Base-by-base conservation (phyloP, 441 rosid species). In the Breynia disticha region DNA sequence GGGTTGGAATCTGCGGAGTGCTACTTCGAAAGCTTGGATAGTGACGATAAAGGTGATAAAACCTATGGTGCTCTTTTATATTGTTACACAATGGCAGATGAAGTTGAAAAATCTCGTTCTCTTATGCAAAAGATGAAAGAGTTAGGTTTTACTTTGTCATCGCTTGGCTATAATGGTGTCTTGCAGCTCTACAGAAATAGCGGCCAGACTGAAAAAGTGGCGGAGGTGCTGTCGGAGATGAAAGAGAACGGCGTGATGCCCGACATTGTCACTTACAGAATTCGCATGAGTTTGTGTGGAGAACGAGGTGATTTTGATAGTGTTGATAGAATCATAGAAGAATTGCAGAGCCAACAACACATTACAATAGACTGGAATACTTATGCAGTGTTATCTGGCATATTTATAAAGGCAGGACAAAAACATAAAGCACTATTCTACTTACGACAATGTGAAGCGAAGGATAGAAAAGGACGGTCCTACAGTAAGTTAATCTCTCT, bases 31-130 rank as follows among this genome's bases (percentile, higher is more conserved):
- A 66, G 66, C 65, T 54, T 77, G 57, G 50, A 46, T 19, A 76
- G 66, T 14, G 42, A 62, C 55, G 75, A 70, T 48, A 72, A 65
- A 75, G 19, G 21, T 17, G 70, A 62, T 47, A 68, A 79, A 61
- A 55, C 62, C 16, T 74, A 74, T 61, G 80, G 85, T 18, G 75
- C 85, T 67, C 85, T 75, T 55, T 64, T 79, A 42, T 68, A 70
- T 63, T 79, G 85, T 58, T 79, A 70, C 65, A 72, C 58, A 52
- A 61, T 75, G 48, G 68, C 62, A 39, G 68, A 79, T 32, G 75
- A 68, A 47, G 43, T 75, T 7, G 75, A 72, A 16, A 67, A 79
- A 54, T 66, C 85, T 7, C 70, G 75, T 38, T 49, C 72, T 19
- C 72, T 20, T 20, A n/a, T 72, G 73, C 67, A 56, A 57, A 67